Evolutionary conservation across 345 rosid genomes (phyloP).

Genomic region (Linum trigynum): DNA sequence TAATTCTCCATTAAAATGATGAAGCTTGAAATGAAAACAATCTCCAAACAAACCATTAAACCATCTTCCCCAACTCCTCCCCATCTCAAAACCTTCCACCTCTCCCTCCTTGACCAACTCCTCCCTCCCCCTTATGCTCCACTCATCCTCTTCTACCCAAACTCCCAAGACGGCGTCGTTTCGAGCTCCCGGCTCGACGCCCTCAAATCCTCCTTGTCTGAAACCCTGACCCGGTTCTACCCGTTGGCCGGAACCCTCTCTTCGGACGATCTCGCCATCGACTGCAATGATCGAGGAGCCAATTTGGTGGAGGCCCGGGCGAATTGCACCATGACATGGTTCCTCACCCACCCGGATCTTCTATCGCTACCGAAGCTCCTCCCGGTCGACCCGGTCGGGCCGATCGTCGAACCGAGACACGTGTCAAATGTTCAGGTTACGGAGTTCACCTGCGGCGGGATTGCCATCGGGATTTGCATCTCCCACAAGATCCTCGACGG

Average conservation of each 20-base stretch:
- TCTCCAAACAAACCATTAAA: background rate
- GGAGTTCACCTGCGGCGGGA: conserved; percentile 11
- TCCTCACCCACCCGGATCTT: conserved; percentile 15
- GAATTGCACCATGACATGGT: conserved; percentile 6
- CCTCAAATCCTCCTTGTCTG: conserved; percentile 8
- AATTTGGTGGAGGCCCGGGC: conserved; percentile 11
- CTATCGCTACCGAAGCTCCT: background rate
- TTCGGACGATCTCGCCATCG: conserved; percentile 11
- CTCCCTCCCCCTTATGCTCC: background rate
- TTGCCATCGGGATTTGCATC: conserved; percentile 14
- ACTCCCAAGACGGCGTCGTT: background rate
- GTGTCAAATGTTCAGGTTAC: conserved; percentile 21
- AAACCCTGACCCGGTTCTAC: conserved; percentile 13
- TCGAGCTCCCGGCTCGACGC: background rate
- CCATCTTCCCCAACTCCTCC: background rate
- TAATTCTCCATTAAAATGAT: background rate
- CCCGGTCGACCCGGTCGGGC: background rate
- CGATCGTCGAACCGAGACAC: background rate
- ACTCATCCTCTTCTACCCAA: conserved; percentile 1
- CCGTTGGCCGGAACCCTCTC: conserved; percentile 15
- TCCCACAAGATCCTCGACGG: conserved; percentile 19
- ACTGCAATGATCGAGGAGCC: conserved; percentile 20
- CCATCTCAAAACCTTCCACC: background rate
- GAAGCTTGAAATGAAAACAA: background rate
- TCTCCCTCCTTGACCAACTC: conserved; percentile 1